Conservation (phyloP, 768 basidiomycete genomes). For the Auricularia auricula-judae region DNA sequence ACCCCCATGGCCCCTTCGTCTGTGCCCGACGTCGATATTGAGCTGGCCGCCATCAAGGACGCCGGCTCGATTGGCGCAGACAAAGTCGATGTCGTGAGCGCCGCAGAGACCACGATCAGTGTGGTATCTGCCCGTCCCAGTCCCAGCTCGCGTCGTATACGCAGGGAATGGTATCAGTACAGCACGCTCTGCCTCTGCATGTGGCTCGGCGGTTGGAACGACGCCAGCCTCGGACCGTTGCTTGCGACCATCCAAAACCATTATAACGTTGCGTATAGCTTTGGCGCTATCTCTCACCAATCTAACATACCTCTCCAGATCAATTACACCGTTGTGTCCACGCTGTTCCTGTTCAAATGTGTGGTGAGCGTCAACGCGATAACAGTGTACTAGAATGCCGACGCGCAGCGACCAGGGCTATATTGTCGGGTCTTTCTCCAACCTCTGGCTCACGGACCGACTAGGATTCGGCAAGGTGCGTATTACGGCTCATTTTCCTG, state of each 20-base stretch:
- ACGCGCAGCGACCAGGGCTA: constrained; percentile 3
- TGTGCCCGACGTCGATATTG: too few relatives aligned
- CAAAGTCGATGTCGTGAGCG: too few relatives aligned
- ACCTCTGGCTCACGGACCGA: constrained; percentile 4
- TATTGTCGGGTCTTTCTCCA: constrained; percentile 3
- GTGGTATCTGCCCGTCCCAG: too few relatives aligned
- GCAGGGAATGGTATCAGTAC: constrained; percentile 31
- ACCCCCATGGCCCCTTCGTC: too few relatives aligned
- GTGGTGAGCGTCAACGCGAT: neutral
- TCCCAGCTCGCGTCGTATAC: neutral
- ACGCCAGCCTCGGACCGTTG: constrained; percentile 16
- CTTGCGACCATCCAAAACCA: constrained; percentile 6
- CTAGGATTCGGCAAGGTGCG: constrained; percentile 10
- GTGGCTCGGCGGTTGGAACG: constrained; percentile 68
- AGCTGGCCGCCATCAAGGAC: too few relatives aligned
- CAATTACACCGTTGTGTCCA: constrained; percentile 4
- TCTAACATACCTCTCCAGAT: neutral
- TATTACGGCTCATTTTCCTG: neutral
- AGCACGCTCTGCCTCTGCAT: constrained; percentile 41
- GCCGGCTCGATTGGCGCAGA: too few relatives aligned
- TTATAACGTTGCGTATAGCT: constrained; percentile 5
- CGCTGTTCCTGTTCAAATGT: constrained; percentile 3
- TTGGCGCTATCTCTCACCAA: neutral
- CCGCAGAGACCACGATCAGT: too few relatives aligned
- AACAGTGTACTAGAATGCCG: neutral